A percentile compares a stretch with the other conserved stretches of the same genome.
phyloP scores from a whole-genome alignment of 192 early-diverging fungal genomes.

The Linnemannia exigua region DNA sequence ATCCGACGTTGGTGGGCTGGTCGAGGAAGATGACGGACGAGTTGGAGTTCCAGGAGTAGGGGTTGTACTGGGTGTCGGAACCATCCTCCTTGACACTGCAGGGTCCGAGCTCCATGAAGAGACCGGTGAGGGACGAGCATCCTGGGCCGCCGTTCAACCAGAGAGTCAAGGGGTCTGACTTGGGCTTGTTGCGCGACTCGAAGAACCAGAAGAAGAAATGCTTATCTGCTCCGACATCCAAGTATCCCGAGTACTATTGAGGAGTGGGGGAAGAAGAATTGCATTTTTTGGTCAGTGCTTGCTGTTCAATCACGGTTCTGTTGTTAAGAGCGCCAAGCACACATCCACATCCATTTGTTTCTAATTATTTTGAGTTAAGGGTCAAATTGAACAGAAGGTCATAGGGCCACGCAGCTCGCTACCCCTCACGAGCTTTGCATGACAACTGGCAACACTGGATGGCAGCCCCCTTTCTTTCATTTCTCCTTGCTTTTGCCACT shows the following conservation, averaged over 20 bases:
- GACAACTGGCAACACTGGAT: background rate
- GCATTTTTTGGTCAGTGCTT: background rate
- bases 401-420: background rate
- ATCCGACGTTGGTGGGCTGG: slow-evolving; percentile 95
- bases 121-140: slow-evolving; percentile 82
- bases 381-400: background rate
- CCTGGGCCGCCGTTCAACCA: slow-evolving; percentile 92
- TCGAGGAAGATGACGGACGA: slow-evolving; percentile 90
- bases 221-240: slow-evolving; percentile 75
- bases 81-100: slow-evolving; percentile 88
- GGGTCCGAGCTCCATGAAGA: slow-evolving; percentile 90
- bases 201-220: slow-evolving; percentile 99
- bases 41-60: slow-evolving; percentile 91
- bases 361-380: background rate
- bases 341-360: background rate
- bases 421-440: background rate
- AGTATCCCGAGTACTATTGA: slow-evolving; percentile 81
- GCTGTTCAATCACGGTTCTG: background rate
- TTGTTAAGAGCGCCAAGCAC: background rate
- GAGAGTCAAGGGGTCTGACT: slow-evolving; percentile 81
- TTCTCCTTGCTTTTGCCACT: background rate
- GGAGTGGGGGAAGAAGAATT: background rate
- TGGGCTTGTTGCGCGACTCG: slow-evolving; percentile 83
- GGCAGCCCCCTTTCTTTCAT: background rate
- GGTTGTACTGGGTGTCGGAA: slow-evolving; percentile 74